Percentiles rank a stretch among this genome's conserved stretches.
These are phyloP conservation scores for Suillus sp. DNA, from an alignment of 768 basidiomycete species.

Conservation along the genomic window DNA sequence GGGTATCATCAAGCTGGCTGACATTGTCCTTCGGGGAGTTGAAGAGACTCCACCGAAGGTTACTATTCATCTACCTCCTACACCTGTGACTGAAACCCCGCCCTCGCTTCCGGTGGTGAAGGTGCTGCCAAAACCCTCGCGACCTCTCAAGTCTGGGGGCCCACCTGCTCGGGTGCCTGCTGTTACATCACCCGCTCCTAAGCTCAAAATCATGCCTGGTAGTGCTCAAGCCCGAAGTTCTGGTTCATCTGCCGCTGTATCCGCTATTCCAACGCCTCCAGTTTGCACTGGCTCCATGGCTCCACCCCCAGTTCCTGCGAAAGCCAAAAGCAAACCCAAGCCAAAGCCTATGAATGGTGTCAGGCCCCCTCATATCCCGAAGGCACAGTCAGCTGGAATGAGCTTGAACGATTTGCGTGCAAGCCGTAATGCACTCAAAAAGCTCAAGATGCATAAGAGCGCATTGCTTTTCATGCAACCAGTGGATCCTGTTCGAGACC, in stretches of 20 bases:
- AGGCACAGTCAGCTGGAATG: conserved; percentile 80
- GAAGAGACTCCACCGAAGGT: conserved; percentile 88
- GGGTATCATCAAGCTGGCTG: conserved; percentile 89
- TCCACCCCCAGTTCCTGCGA: conserved; percentile 29
- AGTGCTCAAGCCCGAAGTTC: conserved; percentile 16
- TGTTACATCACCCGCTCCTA: conserved; percentile 44
- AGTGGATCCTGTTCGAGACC: conserved; percentile 94
- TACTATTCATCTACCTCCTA: conserved; percentile 76
- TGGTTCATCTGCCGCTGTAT: conserved; percentile 22
- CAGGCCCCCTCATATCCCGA: conserved; percentile 55
- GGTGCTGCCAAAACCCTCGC: conserved; percentile 43
- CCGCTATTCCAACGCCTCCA: conserved; percentile 11
- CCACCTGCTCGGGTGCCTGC: conserved; percentile 34
- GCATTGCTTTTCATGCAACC: conserved; percentile 79
- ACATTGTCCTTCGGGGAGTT: conserved; percentile 79
- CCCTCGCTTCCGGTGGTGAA: conserved; percentile 61
- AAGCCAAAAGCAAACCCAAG: conserved; percentile 30
- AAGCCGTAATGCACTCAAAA: conserved; percentile 77
- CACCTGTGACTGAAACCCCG: conserved; percentile 64
- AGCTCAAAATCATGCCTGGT: conserved; percentile 50
- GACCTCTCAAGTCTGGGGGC: conserved; percentile 38
- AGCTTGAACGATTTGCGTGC: conserved; percentile 72
- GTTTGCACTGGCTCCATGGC: conserved; percentile 30
- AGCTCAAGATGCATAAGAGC: conserved; percentile 73
- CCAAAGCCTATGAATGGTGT: conserved; percentile 19